phyloP scores from a whole-genome alignment of 805 yeast species.

The Candida tibetensis region DNA sequence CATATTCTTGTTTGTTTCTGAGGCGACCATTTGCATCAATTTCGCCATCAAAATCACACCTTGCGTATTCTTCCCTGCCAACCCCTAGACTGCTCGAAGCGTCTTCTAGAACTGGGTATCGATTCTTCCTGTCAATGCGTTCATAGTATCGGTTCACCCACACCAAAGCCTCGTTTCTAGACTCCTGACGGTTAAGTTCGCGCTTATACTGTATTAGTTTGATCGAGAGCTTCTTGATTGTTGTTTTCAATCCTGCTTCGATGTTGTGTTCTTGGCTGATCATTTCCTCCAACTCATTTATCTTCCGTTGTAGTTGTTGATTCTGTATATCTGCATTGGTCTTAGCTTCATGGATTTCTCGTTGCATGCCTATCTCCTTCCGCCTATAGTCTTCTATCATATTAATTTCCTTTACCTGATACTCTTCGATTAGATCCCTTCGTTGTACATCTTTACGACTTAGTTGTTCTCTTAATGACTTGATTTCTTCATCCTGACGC shows the following conservation, averaged over 20 bases:
- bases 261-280: neutral
- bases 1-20: too few relatives aligned
- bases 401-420: conserved; percentile 5
- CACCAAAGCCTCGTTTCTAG: conserved; percentile 7
- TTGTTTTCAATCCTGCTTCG: conserved; percentile 2
- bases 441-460: neutral
- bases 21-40: too few relatives aligned
- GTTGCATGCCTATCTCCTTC: neutral
- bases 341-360: conserved; percentile 1
- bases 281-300: neutral
- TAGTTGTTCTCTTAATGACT: neutral
- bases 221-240: conserved; percentile 7
- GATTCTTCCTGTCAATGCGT: too few relatives aligned
- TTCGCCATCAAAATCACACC: too few relatives aligned
- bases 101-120: too few relatives aligned
- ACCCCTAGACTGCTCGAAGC: too few relatives aligned
- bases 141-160: conserved; percentile 3
- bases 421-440: conserved; percentile 7
- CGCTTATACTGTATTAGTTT: conserved; percentile 8
- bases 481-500: neutral
- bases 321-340: neutral
- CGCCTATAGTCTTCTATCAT: conserved; percentile 4
- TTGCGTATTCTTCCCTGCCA: too few relatives aligned
- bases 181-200: conserved; percentile 6
- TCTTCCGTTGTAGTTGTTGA: neutral